These are phyloP conservation scores for Trametopsis cervina DNA, from an alignment of 768 basidiomycete genomes.

Conservation along the genomic window DNA sequence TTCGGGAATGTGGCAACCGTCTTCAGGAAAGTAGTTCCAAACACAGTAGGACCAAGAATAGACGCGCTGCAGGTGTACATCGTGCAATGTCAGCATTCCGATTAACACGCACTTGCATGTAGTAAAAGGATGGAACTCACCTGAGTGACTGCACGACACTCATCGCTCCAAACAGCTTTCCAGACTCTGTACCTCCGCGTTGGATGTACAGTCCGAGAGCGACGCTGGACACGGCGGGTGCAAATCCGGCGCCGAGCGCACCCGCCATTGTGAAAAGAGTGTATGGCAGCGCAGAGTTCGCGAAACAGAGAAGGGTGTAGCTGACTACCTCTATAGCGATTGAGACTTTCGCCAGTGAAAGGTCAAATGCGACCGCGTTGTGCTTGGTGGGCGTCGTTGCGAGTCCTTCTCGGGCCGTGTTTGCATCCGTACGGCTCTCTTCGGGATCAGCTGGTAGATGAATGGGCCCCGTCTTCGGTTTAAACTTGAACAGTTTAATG, in stretches of 20 bases:
- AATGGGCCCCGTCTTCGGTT: slow-evolving; percentile 20
- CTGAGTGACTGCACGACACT: slow-evolving; percentile 67
- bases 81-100: background rate
- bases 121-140: slow-evolving; percentile 31
- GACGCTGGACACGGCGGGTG: slow-evolving; percentile 64
- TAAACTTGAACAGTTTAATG: slow-evolving; percentile 47
- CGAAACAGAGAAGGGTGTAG: slow-evolving; percentile 38
- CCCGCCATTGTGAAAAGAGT: slow-evolving; percentile 40
- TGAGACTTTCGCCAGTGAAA: slow-evolving; percentile 59
- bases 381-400: background rate
- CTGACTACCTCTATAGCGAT: slow-evolving; percentile 47
- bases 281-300: slow-evolving; percentile 43
- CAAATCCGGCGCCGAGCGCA: slow-evolving; percentile 56
- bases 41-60: slow-evolving; percentile 66
- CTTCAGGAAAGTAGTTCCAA: slow-evolving; percentile 60
- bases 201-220: slow-evolving; percentile 58
- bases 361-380: slow-evolving; percentile 50
- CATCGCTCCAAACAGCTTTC: slow-evolving; percentile 74
- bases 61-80: slow-evolving; percentile 37
- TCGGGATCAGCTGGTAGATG: slow-evolving; percentile 16
- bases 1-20: slow-evolving; percentile 68
- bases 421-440: background rate
- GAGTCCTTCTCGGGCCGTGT: too few relatives aligned
- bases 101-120: too few relatives aligned
- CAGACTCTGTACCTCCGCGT: slow-evolving; percentile 55